These are phyloP conservation scores for Scheffersomyces cryptocercus DNA, from an alignment of 1,139 yeast species.

Conservation along the genomic window DNA sequence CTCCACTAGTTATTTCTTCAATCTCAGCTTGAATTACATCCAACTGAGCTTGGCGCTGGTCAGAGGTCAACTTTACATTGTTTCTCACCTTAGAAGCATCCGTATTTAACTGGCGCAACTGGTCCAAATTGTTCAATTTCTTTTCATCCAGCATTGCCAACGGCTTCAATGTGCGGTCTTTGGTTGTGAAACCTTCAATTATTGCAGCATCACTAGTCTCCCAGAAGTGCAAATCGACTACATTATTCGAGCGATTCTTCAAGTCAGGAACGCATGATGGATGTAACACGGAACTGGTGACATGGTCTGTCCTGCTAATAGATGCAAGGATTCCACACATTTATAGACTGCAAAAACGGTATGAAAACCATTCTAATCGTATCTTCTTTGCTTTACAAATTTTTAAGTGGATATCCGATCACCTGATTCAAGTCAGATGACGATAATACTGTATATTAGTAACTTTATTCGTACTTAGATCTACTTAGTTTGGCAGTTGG, in stretches of 20 bases:
- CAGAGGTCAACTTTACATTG: slow-evolving; percentile 24
- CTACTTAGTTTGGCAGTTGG: no score
- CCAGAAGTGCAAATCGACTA: slow-evolving; percentile 16
- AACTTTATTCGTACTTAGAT: no score
- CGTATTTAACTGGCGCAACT: slow-evolving; percentile 22
- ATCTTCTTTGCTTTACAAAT: no score
- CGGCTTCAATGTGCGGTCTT: slow-evolving; percentile 15
- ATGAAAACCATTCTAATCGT: not conserved
- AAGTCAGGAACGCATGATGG: not conserved
- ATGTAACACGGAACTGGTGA: not conserved
- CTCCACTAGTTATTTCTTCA: slow-evolving; percentile 1
- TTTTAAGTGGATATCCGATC: no score
- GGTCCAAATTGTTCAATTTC: slow-evolving; percentile 28
- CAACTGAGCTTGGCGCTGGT: slow-evolving; percentile 11
- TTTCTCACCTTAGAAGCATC: slow-evolving; percentile 28
- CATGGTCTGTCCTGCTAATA: slow-evolving; percentile 2
- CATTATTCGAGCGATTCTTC: not conserved
- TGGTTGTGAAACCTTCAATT: slow-evolving; percentile 14
- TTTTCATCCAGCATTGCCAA: slow-evolving; percentile 22
- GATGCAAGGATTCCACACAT: slow-evolving; percentile 26
- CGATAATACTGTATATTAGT: no score
- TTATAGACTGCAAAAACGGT: not conserved
- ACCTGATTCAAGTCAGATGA: no score
- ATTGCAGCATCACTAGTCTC: slow-evolving; percentile 17
- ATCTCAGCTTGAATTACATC: slow-evolving; percentile 6